Evolutionary conservation across 2,329 filamentous ascomycete genomes (phyloP).

Genomic region (Fusarium clavum): DNA sequence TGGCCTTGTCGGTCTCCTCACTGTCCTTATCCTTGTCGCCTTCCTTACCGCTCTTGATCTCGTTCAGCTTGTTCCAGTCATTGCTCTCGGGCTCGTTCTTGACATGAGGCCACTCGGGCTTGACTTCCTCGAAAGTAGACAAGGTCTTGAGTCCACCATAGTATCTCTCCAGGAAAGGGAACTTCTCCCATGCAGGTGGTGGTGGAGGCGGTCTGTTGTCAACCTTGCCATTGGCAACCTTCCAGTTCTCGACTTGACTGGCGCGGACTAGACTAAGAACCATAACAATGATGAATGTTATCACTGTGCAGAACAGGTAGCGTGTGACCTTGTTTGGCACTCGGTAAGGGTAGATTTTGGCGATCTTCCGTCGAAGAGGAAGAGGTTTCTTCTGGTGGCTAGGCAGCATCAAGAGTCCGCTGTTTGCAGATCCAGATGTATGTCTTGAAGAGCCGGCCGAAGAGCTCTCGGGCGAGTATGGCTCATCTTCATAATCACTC

Average conservation of each 20-base stretch:
- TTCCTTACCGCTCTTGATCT: conserved; percentile 30
- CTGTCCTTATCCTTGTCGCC: conserved; percentile 32
- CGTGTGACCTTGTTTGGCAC: conserved; percentile 79
- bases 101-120: conserved; percentile 81
- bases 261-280: conserved; percentile 80
- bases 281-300: conserved; percentile 78
- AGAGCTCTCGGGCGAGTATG: conserved; percentile 56
- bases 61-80: conserved; percentile 33
- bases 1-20: conserved; percentile 33
- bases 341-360: conserved; percentile 63
- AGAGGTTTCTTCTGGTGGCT: conserved; percentile 49
- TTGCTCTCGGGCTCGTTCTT: conserved; percentile 64
- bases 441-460: conserved; percentile 67
- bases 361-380: conserved; percentile 33
- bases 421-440: conserved; percentile 58
- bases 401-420: conserved; percentile 59
- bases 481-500: conserved; percentile 58
- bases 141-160: conserved; percentile 87
- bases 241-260: conserved; percentile 76
- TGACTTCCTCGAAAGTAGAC: conserved; percentile 72
- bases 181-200: conserved; percentile 83
- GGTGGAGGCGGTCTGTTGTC: conserved; percentile 64
- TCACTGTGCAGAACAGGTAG: conserved; percentile 80
- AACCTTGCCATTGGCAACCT: conserved; percentile 65
- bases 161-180: conserved; percentile 87